Evolutionary conservation across 805 yeast species (phyloP).

Genomic region (Yamadazyma laniorum): DNA sequence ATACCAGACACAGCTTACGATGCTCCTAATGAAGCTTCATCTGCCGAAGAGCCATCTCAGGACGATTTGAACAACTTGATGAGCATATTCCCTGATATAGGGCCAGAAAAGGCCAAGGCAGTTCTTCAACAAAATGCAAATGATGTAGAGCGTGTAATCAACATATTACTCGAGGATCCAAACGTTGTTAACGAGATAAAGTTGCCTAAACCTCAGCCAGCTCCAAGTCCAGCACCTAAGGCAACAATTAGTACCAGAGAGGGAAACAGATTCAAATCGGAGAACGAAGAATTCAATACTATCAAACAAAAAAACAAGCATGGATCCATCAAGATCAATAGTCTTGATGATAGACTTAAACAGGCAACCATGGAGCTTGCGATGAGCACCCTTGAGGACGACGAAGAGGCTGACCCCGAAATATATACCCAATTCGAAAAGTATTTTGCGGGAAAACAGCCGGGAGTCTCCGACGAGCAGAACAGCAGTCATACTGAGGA

Average conservation of each 20-base stretch:
- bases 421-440: slow-evolving; percentile 6
- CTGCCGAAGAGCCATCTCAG: neutral
- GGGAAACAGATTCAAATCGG: slow-evolving; percentile 5
- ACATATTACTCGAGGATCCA: slow-evolving; percentile 63
- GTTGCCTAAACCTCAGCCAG: slow-evolving; percentile 2
- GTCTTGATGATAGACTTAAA: slow-evolving; percentile 29
- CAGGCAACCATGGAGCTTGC: slow-evolving; percentile 61
- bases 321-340: slow-evolving; percentile 2
- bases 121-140: slow-evolving; percentile 50
- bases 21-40: neutral
- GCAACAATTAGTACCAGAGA: neutral
- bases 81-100: slow-evolving; percentile 61
- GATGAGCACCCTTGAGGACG: slow-evolving; percentile 59
- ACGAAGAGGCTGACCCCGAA: slow-evolving; percentile 84
- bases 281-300: neutral
- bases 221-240: neutral
- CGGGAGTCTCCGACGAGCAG: neutral
- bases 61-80: slow-evolving; percentile 11
- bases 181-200: slow-evolving; percentile 31
- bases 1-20: neutral
- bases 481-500: neutral
- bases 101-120: slow-evolving; percentile 44
- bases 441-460: neutral
- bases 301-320: slow-evolving; percentile 3
- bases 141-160: slow-evolving; percentile 57